Evolutionary conservation across 345 rosid genomes (phyloP).

Genomic region (Moringa oleifera): DNA sequence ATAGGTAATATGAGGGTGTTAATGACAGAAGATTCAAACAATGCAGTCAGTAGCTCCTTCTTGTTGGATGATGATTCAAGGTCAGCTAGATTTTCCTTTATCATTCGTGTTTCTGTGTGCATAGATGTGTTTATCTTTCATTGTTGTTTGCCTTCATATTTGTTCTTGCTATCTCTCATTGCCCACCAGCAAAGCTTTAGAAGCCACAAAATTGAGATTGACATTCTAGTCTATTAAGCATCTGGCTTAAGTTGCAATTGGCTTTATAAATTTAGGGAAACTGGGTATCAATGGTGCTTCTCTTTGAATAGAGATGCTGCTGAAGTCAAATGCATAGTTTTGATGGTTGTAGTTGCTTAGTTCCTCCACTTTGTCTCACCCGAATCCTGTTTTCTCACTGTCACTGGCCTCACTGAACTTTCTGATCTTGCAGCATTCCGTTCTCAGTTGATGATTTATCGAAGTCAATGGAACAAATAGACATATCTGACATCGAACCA

Average conservation of each 20-base stretch:
- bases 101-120: too few relatives aligned
- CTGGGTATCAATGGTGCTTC: too few relatives aligned
- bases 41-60: conserved; percentile 92
- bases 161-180: not conserved
- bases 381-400: too few relatives aligned
- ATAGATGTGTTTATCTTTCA: not conserved
- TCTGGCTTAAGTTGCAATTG: too few relatives aligned
- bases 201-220: too few relatives aligned
- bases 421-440: conserved; percentile 64
- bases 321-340: too few relatives aligned
- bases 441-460: conserved; percentile 95
- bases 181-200: too few relatives aligned
- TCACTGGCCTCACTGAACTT: not conserved
- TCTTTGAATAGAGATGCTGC: too few relatives aligned
- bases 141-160: not conserved
- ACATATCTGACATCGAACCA: conserved; percentile 79
- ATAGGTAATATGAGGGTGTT: conserved; percentile 84
- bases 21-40: conserved; percentile 96
- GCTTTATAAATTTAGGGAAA: too few relatives aligned
- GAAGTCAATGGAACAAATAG: conserved; percentile 89
- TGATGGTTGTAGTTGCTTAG: too few relatives aligned
- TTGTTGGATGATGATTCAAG: conserved; percentile 94
- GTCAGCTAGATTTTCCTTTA: conserved; percentile 28
- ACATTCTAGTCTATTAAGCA: too few relatives aligned
- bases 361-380: not conserved